Base-by-base conservation (phyloP, 495 filamentous ascomycete genomes). In the Aspergillus leporis region DNA sequence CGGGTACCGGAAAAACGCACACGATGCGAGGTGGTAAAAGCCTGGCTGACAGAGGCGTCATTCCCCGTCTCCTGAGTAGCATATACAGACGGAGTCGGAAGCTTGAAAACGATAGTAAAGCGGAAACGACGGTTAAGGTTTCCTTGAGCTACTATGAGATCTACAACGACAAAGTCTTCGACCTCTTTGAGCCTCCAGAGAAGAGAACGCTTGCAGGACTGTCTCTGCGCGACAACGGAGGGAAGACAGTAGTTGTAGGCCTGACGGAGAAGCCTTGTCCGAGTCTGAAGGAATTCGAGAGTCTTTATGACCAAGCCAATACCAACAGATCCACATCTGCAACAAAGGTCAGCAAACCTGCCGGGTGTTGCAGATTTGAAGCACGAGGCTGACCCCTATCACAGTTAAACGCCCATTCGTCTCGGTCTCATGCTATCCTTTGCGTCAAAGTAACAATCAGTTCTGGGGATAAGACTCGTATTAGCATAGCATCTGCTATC, bases 81-180 rank as follows among this genome's bases (percentile, higher is more conserved):
- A 90, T 98, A 55, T 98, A 94, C 66, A 83, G 93, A 56, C 78
- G 89, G 36, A 87, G 87, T 41, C 87, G 90, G 65, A 97, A 96
- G 77, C 86, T 96, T 5, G 85, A 87, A 57, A 96, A 94, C 69
- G 93, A 97, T 62, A 85, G 86, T 46, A 80, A 81, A 8, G 92
- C 88, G 2, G 83, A 84, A 41, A 94, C 86, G 0, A 81, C 77
- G 3, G 92, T 96, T 43, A 77, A 83, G 34, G 91, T 97, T 9
- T 81, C 86, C 14, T 84, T 98, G 66, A 93, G 89, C 40, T 98
- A 98, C 75, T 98, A 97, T 75, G 94, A 98, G 66, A 98, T 98
- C 53, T 98, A 98, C 75, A 97, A 97, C 69, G 90, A 94, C 72
- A 92, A 91, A 70, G 93, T 98, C 6, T 97, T 86, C 65, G 94